Evolutionary conservation across 495 filamentous ascomycete genomes (phyloP).

Genomic region (Daldinia grandis): DNA sequence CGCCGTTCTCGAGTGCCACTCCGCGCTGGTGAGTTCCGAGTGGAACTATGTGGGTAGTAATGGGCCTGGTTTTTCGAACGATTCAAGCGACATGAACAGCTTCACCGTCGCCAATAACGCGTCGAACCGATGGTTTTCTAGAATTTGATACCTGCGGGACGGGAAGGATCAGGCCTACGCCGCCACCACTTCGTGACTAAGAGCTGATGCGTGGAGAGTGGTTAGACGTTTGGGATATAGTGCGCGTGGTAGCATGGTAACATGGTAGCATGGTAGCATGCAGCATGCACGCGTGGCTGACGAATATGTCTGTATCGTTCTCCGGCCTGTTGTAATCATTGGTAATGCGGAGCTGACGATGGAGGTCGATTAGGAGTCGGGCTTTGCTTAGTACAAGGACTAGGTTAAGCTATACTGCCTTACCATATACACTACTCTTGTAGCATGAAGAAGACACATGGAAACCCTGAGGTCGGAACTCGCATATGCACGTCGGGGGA

Average conservation of each 20-base stretch:
- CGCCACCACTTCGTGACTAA: slow-evolving; percentile 9
- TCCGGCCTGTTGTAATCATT: slow-evolving; percentile 3
- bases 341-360: slow-evolving; percentile 5
- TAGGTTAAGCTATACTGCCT: background rate
- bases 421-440: background rate
- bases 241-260: background rate
- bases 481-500: background rate
- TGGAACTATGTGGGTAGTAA: slow-evolving; percentile 33
- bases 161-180: background rate
- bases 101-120: slow-evolving; percentile 5
- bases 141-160: background rate
- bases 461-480: background rate
- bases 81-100: slow-evolving; percentile 2
- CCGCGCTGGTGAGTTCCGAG: slow-evolving; percentile 17
- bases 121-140: slow-evolving; percentile 15
- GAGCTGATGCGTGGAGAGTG: background rate
- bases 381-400: background rate
- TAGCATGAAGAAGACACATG: slow-evolving; percentile 1
- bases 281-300: slow-evolving; percentile 11
- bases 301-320: slow-evolving; percentile 6
- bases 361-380: background rate
- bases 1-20: slow-evolving; percentile 9
- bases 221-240: background rate
- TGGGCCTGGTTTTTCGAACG: slow-evolving; percentile 5
- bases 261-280: slow-evolving; percentile 19